These are phyloP conservation scores for Coleophoma eucalyptorum DNA, from an alignment of 2,329 filamentous ascomycete genomes.

Conservation along the genomic window DNA sequence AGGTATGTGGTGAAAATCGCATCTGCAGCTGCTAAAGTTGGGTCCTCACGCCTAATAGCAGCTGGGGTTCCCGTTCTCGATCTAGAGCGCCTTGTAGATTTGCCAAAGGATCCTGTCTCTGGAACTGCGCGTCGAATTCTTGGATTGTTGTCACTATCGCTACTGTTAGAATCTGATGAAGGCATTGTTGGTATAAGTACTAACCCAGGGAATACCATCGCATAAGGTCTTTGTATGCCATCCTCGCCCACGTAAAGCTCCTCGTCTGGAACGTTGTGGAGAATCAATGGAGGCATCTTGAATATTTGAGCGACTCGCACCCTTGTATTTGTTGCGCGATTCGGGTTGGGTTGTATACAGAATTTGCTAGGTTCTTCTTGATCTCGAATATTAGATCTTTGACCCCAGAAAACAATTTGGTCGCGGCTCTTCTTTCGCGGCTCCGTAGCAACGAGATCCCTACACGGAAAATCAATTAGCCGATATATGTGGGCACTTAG, in stretches of 20 bases:
- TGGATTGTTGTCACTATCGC: conserved; percentile 49
- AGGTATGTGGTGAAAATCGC: conserved; percentile 59
- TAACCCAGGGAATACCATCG: conserved; percentile 63
- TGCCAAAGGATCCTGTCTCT: conserved; percentile 63
- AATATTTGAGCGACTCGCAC: neutral
- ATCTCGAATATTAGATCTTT: too few species aligned
- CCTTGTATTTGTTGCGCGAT: too few species aligned
- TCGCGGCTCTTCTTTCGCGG: neutral
- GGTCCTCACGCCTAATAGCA: conserved; percentile 46
- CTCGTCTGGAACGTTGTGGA: conserved; percentile 66
- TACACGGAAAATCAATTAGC: neutral
- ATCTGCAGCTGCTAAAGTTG: conserved; percentile 58
- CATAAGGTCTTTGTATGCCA: conserved; percentile 61
- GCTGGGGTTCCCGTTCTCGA: conserved; percentile 56
- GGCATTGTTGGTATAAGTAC: conserved; percentile 18
- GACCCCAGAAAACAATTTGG: neutral
- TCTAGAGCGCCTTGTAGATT: conserved; percentile 60
- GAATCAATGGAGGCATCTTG: conserved; percentile 59
- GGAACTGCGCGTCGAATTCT: conserved; percentile 50
- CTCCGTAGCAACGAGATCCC: neutral
- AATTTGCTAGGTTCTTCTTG: too few species aligned
- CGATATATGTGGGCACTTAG: neutral
- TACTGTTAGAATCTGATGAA: conserved; percentile 8
- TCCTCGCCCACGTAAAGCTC: conserved; percentile 64
- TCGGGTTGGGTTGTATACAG: too few species aligned